Percentiles rank a stretch among this genome's conserved stretches.
Evolutionary conservation across 805 yeast genomes (phyloP).

Genomic region (Spencermartinsiella europaea): DNA sequence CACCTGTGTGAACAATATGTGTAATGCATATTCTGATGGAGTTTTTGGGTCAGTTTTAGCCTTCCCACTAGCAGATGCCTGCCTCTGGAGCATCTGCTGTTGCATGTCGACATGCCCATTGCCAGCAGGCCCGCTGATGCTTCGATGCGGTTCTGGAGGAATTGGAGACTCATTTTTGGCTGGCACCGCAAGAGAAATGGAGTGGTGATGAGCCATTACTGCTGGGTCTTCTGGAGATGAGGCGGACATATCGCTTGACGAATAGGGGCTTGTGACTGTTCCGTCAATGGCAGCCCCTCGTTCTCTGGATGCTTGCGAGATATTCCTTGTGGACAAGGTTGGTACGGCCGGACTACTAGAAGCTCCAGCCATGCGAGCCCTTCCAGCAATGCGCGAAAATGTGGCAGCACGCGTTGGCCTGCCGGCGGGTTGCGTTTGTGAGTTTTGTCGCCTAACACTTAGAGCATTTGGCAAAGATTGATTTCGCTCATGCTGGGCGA

Average conservation of each 20-base stretch:
- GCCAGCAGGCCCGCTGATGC: conserved; percentile 11
- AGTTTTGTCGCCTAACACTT: neutral
- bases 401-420: conserved; percentile 24
- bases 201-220: conserved; percentile 6
- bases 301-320: neutral
- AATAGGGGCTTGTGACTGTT: neutral
- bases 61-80: neutral
- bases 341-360: neutral
- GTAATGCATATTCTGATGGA: conserved; percentile 77
- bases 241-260: neutral
- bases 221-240: neutral
- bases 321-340: no score
- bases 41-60: conserved; percentile 21
- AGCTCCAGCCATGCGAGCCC: neutral
- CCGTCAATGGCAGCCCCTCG: neutral
- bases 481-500: conserved; percentile 21
- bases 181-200: conserved; percentile 9
- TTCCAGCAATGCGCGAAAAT: conserved; percentile 12
- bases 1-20: conserved; percentile 82
- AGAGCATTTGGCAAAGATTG: conserved; percentile 22
- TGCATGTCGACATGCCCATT: neutral
- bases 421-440: conserved; percentile 3
- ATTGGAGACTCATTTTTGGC: conserved; percentile 1
- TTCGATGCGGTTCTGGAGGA: conserved; percentile 5
- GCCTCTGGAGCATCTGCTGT: neutral